Evolutionary conservation across 192 early-diverging fungal genomes (phyloP).

Genomic region (Lobosporangium transversale): DNA sequence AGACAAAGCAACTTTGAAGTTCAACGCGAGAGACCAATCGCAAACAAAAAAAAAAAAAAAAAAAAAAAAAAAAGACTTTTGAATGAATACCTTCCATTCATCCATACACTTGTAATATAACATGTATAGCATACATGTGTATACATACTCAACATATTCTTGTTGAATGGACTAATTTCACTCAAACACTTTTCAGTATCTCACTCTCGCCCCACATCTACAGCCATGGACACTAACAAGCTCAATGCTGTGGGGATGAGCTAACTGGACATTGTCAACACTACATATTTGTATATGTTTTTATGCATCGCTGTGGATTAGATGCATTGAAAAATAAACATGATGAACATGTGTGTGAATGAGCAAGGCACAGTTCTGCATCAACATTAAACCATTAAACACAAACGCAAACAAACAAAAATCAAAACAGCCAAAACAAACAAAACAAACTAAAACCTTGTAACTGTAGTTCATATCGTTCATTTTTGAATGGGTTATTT

Average conservation of each 20-base stretch:
- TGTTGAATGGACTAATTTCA: no score
- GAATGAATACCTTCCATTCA: no score
- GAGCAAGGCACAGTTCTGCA: not conserved
- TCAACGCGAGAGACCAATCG: no score
- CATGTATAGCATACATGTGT: no score
- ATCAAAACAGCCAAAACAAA: not conserved
- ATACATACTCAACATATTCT: no score
- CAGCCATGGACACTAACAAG: no score
- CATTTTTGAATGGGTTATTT: not conserved
- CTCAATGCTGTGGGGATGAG: not conserved
- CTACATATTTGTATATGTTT: not conserved
- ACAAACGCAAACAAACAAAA: not conserved
- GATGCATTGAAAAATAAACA: not conserved
- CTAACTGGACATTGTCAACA: not conserved
- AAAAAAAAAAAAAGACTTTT: no score
- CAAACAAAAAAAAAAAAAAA: no score
- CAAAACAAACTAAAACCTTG: not conserved
- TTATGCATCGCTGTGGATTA: not conserved
- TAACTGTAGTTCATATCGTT: not conserved
- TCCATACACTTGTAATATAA: no score
- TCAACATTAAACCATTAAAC: not conserved
- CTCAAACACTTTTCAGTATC: no score
- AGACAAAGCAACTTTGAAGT: no score
- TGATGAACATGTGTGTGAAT: not conserved
- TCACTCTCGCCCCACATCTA: no score